Conservation (phyloP, 176 grass and related monocot genomes). For the Carex scoparia region DNA sequence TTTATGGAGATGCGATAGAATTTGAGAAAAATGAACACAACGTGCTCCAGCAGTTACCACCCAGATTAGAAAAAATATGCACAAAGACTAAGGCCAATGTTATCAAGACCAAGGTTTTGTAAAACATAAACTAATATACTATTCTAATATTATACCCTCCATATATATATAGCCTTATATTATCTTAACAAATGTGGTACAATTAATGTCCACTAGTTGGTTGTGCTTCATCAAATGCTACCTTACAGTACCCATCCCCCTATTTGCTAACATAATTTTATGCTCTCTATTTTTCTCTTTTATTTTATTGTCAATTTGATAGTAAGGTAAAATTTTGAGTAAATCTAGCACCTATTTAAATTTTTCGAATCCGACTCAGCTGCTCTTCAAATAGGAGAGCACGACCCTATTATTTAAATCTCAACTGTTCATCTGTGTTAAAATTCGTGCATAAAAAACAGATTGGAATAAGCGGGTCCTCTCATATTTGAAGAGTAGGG, state of each 20-base stretch:
- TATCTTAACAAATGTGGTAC: neutral
- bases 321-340: neutral
- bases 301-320: neutral
- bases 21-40: constrained; percentile 18
- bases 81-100: constrained; percentile 17
- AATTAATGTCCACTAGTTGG: neutral
- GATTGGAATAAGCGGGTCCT: too few species aligned
- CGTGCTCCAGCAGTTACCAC: constrained; percentile 29
- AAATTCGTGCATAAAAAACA: too few species aligned
- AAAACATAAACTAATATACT: constrained; percentile 31
- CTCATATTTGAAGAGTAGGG: too few species aligned
- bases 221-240: neutral
- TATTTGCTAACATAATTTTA: too few species aligned
- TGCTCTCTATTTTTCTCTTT: neutral
- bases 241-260: too few species aligned
- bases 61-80: constrained; percentile 8
- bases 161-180: neutral
- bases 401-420: too few species aligned
- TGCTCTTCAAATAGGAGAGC: too few species aligned
- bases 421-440: too few species aligned
- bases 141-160: constrained; percentile 12
- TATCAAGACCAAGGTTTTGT: constrained; percentile 25
- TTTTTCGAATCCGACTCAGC: too few species aligned
- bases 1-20: neutral
- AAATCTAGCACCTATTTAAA: neutral